A percentile compares a stretch with the other conserved stretches of the same genome.
These are phyloP conservation scores for Metschnikowia dekortorum DNA, from an alignment of 805 yeast genomes.

Conservation along the genomic window DNA sequence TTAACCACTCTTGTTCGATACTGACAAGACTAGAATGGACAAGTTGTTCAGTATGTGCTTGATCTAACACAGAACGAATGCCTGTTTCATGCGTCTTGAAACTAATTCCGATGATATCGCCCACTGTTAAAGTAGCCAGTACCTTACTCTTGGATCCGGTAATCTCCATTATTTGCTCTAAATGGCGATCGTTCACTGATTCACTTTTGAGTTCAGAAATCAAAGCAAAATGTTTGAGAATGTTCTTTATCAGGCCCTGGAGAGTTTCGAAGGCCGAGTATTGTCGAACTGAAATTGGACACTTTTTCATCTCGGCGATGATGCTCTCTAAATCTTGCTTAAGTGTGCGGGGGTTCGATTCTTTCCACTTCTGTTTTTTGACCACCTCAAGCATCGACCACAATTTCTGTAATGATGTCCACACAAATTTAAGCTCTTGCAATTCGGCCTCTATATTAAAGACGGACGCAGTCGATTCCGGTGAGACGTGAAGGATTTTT, in stretches of 20 bases:
- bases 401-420: conserved; percentile 56
- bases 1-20: conserved; percentile 56
- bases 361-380: conserved; percentile 45
- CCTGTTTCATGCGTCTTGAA: conserved; percentile 40
- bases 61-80: conserved; percentile 47
- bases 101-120: conserved; percentile 59
- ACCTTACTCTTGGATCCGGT: conserved; percentile 22
- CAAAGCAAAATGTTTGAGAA: conserved; percentile 34
- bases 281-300: conserved; percentile 59
- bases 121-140: conserved; percentile 38
- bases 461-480: conserved; percentile 25
- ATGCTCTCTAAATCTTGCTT: conserved; percentile 50
- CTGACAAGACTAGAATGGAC: conserved; percentile 53
- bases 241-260: conserved; percentile 40
- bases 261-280: conserved; percentile 64
- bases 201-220: conserved; percentile 50
- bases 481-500: conserved; percentile 28
- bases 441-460: conserved; percentile 44
- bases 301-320: conserved; percentile 39
- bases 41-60: conserved; percentile 69
- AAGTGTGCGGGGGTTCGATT: conserved; percentile 41
- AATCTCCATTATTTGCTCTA: conserved; percentile 46
- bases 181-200: conserved; percentile 60
- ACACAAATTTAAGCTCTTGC: conserved; percentile 52
- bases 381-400: conserved; percentile 45